Percentiles rank a stretch among this genome's conserved stretches.
Conservation (phyloP, 148 eudicot genomes). For the Nepenthes mirabilis region DNA sequence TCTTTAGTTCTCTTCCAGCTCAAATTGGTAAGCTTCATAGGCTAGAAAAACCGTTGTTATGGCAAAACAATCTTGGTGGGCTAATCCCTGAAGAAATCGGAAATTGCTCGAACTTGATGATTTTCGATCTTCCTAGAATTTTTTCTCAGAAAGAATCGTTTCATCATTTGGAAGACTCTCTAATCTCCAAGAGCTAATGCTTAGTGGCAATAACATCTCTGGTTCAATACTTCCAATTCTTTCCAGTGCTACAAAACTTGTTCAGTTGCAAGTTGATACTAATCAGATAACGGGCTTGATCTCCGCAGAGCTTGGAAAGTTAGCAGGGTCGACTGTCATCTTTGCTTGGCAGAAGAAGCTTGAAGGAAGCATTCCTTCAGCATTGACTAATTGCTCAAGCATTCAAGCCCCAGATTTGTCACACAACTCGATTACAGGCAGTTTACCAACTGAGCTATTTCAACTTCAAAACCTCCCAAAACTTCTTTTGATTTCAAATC, state of each 20-base stretch:
- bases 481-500: constrained; percentile 56
- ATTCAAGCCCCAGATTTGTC: constrained; percentile 77
- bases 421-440: constrained; percentile 63
- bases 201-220: constrained; percentile 67
- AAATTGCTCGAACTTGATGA: constrained; percentile 39
- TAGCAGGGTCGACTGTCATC: constrained; percentile 36
- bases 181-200: constrained; percentile 54
- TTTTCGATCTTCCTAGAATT: constrained; percentile 59
- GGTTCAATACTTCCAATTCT: constrained; percentile 67
- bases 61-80: constrained; percentile 78
- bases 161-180: constrained; percentile 46
- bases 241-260: constrained; percentile 39
- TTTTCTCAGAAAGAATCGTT: constrained; percentile 56
- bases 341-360: constrained; percentile 79
- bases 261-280: constrained; percentile 71
- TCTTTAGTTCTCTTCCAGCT: constrained; percentile 61
- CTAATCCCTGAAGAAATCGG: constrained; percentile 64
- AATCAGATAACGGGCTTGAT: constrained; percentile 62
- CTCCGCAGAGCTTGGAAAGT: constrained; percentile 54
- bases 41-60: constrained; percentile 55
- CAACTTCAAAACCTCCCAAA: constrained; percentile 64
- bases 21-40: constrained; percentile 63
- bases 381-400: constrained; percentile 42
- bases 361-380: constrained; percentile 59
- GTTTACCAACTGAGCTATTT: constrained; percentile 48